Evolutionary conservation across 345 rosid genomes (phyloP).

Genomic region (Hibiscus tridactylites): DNA sequence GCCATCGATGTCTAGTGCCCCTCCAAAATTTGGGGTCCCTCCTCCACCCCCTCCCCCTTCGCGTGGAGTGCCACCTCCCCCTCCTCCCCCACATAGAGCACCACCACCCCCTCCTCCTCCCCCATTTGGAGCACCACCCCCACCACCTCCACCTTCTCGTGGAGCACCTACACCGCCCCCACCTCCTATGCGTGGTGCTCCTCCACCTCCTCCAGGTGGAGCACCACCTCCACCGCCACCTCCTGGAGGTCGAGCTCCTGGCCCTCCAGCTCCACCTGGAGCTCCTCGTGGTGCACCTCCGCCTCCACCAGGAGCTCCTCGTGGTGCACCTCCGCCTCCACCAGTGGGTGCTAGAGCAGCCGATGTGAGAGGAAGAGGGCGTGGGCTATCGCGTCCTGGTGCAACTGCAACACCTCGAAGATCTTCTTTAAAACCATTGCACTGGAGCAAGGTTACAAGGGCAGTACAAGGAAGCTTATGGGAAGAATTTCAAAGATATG

Average conservation of each 20-base stretch:
- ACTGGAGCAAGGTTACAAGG: slow-evolving; percentile 97
- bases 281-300: slow-evolving; percentile 38
- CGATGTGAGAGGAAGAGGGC: slow-evolving; percentile 53
- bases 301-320: slow-evolving; percentile 57
- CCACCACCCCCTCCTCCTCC: slow-evolving; percentile 11
- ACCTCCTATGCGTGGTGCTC: slow-evolving; percentile 14
- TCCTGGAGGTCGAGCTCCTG: slow-evolving; percentile 27
- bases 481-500: slow-evolving; percentile 91
- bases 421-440: slow-evolving; percentile 90
- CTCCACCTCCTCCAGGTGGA: slow-evolving; percentile 33
- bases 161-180: slow-evolving; percentile 21
- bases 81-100: background rate
- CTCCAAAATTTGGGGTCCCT: slow-evolving; percentile 12
- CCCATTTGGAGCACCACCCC: slow-evolving; percentile 16
- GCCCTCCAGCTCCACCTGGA: slow-evolving; percentile 56
- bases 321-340: slow-evolving; percentile 23
- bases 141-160: slow-evolving; percentile 10
- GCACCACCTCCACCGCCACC: slow-evolving; percentile 44
- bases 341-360: slow-evolving; percentile 11
- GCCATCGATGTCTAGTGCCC: background rate
- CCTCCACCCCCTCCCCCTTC: background rate
- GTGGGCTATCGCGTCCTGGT: slow-evolving; percentile 54
- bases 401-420: slow-evolving; percentile 41
- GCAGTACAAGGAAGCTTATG: slow-evolving; percentile 97
- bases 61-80: background rate